Percentiles rank a stretch among this genome's conserved stretches.
phyloP scores from a whole-genome alignment of 1,284 basidiomycete species.

The Thecaphora thlaspeos region DNA sequence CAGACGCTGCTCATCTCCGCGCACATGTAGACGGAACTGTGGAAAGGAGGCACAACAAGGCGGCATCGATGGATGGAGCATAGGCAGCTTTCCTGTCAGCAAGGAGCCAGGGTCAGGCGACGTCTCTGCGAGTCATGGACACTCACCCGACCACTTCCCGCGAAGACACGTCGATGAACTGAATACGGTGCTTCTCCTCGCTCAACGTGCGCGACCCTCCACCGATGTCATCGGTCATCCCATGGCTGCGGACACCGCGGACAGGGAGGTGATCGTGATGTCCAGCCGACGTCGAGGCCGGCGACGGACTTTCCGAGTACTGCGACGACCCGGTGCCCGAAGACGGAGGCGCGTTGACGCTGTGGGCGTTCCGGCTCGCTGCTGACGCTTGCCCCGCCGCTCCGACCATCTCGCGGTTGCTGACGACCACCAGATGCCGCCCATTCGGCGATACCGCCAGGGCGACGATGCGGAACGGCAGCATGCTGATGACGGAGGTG shows the following conservation, averaged over 20 bases:
- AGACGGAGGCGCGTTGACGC: conserved; percentile 10
- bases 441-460: conserved; percentile 84
- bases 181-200: conserved; percentile 64
- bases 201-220: conserved; percentile 59
- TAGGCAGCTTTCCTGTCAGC: too few relatives aligned
- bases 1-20: conserved; percentile 68
- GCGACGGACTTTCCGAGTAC: conserved; percentile 19
- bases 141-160: conserved; percentile 55
- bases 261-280: not conserved
- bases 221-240: conserved; percentile 22
- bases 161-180: conserved; percentile 72
- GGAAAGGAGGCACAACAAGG: too few relatives aligned
- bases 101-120: too few relatives aligned
- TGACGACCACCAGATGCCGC: conserved; percentile 76
- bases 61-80: too few relatives aligned
- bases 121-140: too few relatives aligned
- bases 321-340: conserved; percentile 22
- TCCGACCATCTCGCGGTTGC: conserved; percentile 19
- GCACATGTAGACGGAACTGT: conserved; percentile 67
- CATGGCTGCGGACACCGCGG: not conserved
- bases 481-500: conserved; percentile 69
- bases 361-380: not conserved
- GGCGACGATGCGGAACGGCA: conserved; percentile 83
- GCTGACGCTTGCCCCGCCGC: conserved; percentile 5
- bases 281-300: conserved; percentile 10